These are phyloP conservation scores for Malus hybrid DNA, from an alignment of 331 rosid species.

Conservation along the genomic window DNA sequence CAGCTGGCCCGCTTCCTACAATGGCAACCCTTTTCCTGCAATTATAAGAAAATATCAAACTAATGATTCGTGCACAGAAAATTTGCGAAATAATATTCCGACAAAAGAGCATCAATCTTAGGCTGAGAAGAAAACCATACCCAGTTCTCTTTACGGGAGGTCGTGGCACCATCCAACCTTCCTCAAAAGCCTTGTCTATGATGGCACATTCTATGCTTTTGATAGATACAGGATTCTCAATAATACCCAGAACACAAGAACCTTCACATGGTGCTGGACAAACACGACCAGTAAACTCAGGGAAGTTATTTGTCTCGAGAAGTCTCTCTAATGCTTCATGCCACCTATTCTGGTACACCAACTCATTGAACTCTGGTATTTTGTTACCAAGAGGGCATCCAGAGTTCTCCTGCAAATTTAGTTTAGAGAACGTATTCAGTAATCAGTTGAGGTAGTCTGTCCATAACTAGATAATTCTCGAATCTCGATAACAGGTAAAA, in stretches of 20 bases:
- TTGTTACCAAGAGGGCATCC: conserved; percentile 99
- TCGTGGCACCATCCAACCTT: conserved; percentile 99
- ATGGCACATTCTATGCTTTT: conserved; percentile 95
- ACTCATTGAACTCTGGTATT: conserved; percentile 93
- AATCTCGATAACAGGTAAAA: not conserved
- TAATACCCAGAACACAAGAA: conserved; percentile 91
- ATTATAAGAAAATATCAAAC: not conserved
- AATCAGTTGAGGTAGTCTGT: not conserved
- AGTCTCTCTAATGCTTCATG: conserved; percentile 87
- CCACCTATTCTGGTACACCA: conserved; percentile 97
- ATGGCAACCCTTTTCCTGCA: conserved; percentile 84
- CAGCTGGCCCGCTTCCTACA: conserved; percentile 96
- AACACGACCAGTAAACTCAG: conserved; percentile 97
- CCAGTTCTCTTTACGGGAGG: conserved; percentile 85
- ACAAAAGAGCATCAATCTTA: not conserved
- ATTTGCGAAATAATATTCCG: not conserved
- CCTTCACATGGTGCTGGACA: conserved; percentile 99
- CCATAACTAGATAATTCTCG: not conserved
- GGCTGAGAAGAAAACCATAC: conserved; percentile 32
- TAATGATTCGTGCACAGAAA: not conserved
- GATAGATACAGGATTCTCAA: conserved; percentile 93
- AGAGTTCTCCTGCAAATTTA: conserved; percentile 68
- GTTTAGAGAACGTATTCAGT: not conserved
- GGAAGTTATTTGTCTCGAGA: conserved; percentile 97
- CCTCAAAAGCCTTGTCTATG: conserved; percentile 95